These are phyloP conservation scores for Suillus weaverae DNA, from an alignment of 768 basidiomycete genomes.

Conservation along the genomic window DNA sequence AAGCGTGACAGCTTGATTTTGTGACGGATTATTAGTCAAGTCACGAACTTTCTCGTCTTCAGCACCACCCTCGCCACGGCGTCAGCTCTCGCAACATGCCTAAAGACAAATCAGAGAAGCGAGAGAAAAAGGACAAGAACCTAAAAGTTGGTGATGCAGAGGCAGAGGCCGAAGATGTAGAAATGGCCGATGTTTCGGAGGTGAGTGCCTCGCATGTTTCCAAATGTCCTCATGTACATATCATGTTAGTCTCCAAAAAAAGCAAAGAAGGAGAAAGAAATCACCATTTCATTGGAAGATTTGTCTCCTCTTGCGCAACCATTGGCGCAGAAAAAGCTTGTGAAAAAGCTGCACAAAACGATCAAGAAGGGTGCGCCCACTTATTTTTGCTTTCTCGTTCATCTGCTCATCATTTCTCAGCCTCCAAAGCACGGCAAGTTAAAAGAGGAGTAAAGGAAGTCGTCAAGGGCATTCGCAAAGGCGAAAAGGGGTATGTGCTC, in stretches of 20 bases:
- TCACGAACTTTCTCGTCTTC: not conserved
- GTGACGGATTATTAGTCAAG: not conserved
- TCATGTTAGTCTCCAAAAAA: constrained; percentile 51
- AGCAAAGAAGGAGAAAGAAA: constrained; percentile 62
- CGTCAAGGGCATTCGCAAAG: constrained; percentile 95
- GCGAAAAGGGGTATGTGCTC: constrained; percentile 84
- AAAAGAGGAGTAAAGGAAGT: constrained; percentile 99
- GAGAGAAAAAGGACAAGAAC: constrained; percentile 76
- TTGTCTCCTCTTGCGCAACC: constrained; percentile 94
- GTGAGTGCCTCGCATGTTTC: constrained; percentile 19
- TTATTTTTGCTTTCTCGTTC: constrained; percentile 1
- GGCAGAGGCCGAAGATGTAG: constrained; percentile 46
- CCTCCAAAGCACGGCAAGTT: constrained; percentile 91
- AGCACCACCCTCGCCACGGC: not conserved
- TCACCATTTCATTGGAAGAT: constrained; percentile 71
- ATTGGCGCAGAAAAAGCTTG: constrained; percentile 87
- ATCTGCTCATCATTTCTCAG: constrained; percentile 38
- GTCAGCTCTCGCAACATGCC: constrained; percentile 42
- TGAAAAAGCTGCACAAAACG: constrained; percentile 93
- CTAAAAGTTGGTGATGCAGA: constrained; percentile 43
- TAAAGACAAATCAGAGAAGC: constrained; percentile 77
- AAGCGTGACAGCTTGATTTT: not conserved
- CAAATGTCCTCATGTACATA: constrained; percentile 9
- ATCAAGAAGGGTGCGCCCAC: constrained; percentile 77
- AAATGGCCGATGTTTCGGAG: constrained; percentile 39